Evolutionary conservation across 768 basidiomycete genomes (phyloP), one percentile per base, ranked within the genome.

Genomic region (Termitomyces heimii): DNA sequence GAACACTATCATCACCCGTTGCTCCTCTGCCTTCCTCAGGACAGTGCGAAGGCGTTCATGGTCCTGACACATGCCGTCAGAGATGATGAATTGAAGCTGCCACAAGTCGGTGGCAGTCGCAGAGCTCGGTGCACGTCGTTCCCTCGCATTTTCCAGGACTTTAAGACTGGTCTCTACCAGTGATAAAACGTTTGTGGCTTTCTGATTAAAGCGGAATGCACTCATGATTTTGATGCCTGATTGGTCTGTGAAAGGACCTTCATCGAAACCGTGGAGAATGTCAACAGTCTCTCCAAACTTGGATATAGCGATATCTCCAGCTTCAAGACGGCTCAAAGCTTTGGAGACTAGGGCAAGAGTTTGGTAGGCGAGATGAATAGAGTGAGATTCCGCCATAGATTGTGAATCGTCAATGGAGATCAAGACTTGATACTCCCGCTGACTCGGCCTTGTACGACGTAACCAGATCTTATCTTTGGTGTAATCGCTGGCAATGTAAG

Each of bases 381-480:
- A 92, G 62, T 89, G 89, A 4, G 87, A 89, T 70, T 95, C 92
- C 12, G 92, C 86, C 97, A 99, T 98, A 35, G 94, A 97, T 34
- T 89, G 86, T 4, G 94, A 98, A 75, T 98, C 97, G 67, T 98
- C 97, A 49, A 99, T 82, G 10, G 94, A 89, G 56, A 99, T 81
- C 40, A 98, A 82, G 2, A 99, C 85, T 67, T 99, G 96, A 71
- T 98, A 98, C 67, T 97, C 95, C 48, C 97, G 82, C 65, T 91
- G 86, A 68, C 92, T 94, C 5, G 97, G 96, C 50, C 89, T 86
- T 4, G 95, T 97, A 22, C 97, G 83, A 26, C 96, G 88, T 35
- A 98, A 77, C 97, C 97, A 99, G 62, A 98, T 98, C 73, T 95
- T 95, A 80, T 99, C 96, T 70, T 98, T 98, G 52, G 95, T 98